A percentile compares a stretch with the other conserved stretches of the same genome.
Conservation (phyloP, 768 basidiomycete species). For the Agaricus bisporus region DNA sequence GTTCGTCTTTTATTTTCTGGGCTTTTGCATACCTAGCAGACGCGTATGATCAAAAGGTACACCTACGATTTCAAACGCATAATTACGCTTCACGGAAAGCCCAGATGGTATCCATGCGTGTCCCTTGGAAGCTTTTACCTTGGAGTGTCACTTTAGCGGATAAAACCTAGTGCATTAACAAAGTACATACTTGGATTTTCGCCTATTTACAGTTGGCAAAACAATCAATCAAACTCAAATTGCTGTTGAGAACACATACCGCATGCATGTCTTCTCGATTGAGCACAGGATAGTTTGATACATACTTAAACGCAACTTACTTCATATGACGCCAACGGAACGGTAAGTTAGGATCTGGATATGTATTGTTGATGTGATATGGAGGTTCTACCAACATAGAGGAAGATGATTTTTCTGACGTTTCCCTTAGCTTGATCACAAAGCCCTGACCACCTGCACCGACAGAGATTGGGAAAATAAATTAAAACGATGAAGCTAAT, state of each 20-base stretch:
- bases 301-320: slow-evolving; percentile 24
- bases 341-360: slow-evolving; percentile 35
- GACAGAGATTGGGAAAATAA: neutral
- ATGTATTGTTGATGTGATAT: slow-evolving; percentile 48
- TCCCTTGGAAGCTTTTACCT: slow-evolving; percentile 34
- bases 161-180: neutral
- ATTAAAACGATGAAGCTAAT: neutral
- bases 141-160: neutral
- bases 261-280: slow-evolving; percentile 43
- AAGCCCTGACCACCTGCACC: slow-evolving; percentile 63
- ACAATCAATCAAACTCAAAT: neutral
- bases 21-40: slow-evolving; percentile 53
- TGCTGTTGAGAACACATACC: slow-evolving; percentile 29
- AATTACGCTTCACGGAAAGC: slow-evolving; percentile 59
- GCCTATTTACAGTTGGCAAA: slow-evolving; percentile 24
- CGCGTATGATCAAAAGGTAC: neutral
- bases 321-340: slow-evolving; percentile 77
- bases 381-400: slow-evolving; percentile 77
- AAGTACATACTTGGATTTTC: slow-evolving; percentile 45
- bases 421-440: slow-evolving; percentile 73
- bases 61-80: neutral
- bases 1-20: slow-evolving; percentile 54
- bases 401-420: slow-evolving; percentile 61
- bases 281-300: neutral
- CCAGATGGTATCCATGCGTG: slow-evolving; percentile 69